phyloP scores from a whole-genome alignment of 2,329 filamentous ascomycete species.

The Hypoxylon sp. region DNA sequence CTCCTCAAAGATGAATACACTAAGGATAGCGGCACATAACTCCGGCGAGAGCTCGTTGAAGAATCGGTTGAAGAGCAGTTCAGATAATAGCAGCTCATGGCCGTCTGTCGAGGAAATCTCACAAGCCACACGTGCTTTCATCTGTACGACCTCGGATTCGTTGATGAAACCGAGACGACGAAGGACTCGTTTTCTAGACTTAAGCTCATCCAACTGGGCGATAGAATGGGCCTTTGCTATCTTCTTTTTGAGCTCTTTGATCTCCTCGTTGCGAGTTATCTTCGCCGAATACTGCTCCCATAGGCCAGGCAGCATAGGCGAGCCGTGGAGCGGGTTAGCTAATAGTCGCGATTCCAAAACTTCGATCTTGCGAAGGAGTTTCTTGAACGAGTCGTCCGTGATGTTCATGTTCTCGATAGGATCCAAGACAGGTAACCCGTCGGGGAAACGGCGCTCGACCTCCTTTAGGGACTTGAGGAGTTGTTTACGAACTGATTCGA shows the following conservation, averaged over 20 bases:
- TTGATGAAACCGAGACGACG: constrained; percentile 96
- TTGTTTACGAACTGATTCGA: constrained; percentile 73
- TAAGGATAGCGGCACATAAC: constrained; percentile 85
- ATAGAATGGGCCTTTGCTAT: constrained; percentile 88
- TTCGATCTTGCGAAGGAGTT: constrained; percentile 94
- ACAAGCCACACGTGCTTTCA: constrained; percentile 97
- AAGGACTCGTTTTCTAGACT: constrained; percentile 93
- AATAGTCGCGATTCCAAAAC: constrained; percentile 91
- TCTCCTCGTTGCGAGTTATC: constrained; percentile 78
- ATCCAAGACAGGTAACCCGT: constrained; percentile 89
- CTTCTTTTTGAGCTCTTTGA: constrained; percentile 88
- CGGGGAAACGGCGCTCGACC: constrained; percentile 87
- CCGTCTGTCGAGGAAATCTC: constrained; percentile 93
- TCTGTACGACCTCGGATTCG: constrained; percentile 92
- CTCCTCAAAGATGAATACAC: constrained; percentile 97
- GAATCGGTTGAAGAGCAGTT: constrained; percentile 95
- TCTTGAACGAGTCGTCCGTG: constrained; percentile 91
- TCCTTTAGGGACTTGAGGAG: constrained; percentile 78
- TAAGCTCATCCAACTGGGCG: constrained; percentile 94
- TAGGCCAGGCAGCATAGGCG: constrained; percentile 82
- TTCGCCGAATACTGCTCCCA: constrained; percentile 91
- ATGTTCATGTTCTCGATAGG: constrained; percentile 98
- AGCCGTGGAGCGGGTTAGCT: constrained; percentile 91
- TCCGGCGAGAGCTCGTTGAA: constrained; percentile 96
- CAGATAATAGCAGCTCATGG: constrained; percentile 91